A percentile compares a stretch with the other conserved stretches of the same genome.
These are phyloP conservation scores for Amphirosellinia nigrospora DNA, from an alignment of 495 filamentous ascomycete genomes.

Conservation along the genomic window DNA sequence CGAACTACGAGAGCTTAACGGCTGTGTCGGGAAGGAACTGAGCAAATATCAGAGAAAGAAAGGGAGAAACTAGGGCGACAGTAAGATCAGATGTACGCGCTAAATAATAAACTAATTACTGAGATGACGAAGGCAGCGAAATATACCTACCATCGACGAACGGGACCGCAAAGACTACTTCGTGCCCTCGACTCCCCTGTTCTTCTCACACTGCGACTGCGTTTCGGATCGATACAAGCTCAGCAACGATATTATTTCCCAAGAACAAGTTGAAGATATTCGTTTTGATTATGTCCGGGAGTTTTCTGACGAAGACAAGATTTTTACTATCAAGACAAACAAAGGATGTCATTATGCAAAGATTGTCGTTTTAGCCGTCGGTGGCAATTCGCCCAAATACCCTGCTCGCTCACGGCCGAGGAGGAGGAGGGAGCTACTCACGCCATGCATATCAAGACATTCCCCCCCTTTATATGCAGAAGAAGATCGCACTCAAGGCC, in stretches of 20 bases:
- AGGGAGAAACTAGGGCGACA: constrained; percentile 42
- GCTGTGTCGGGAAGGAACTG: constrained; percentile 67
- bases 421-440: constrained; percentile 59
- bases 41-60: constrained; percentile 71
- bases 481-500: constrained; percentile 47
- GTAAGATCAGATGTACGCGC: constrained; percentile 25
- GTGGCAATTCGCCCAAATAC: constrained; percentile 61
- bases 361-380: constrained; percentile 62
- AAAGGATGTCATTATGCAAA: constrained; percentile 54
- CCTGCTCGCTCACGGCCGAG: constrained; percentile 41
- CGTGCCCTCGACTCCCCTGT: constrained; percentile 62
- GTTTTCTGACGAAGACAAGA: constrained; percentile 42
- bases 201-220: constrained; percentile 61
- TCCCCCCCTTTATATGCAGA: constrained; percentile 46
- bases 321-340: constrained; percentile 60
- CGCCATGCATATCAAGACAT: constrained; percentile 58
- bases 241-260: constrained; percentile 48
- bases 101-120: not conserved
- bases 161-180: constrained; percentile 71
- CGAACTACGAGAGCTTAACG: constrained; percentile 63
- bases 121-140: constrained; percentile 40
- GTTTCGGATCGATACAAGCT: constrained; percentile 61
- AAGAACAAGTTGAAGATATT: constrained; percentile 59
- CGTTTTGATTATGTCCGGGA: constrained; percentile 47
- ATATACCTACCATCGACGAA: constrained; percentile 59